These are phyloP conservation scores for Hypoxylon sp. DNA, from an alignment of 2,329 filamentous ascomycete species.

Conservation along the genomic window DNA sequence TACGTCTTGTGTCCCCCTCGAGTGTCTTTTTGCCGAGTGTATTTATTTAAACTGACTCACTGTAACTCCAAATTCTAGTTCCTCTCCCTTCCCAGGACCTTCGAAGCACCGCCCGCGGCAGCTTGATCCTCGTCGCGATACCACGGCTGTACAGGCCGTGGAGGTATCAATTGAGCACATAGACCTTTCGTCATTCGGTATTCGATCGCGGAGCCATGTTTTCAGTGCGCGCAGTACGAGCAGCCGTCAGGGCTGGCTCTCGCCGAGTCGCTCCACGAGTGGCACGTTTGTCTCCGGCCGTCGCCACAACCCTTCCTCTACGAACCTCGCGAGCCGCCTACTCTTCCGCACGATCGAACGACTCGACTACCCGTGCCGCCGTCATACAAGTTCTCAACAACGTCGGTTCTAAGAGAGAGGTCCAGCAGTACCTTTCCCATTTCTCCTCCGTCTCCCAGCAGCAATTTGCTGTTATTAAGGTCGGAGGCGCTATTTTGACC, in stretches of 20 bases:
- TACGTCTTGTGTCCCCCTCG: not conserved
- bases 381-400: slow-evolving; percentile 94
- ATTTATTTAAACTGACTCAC: slow-evolving; percentile 36
- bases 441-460: slow-evolving; percentile 97
- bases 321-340: slow-evolving; percentile 56
- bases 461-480: slow-evolving; percentile 98
- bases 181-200: slow-evolving; percentile 22
- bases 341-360: slow-evolving; percentile 52
- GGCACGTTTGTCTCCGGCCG: slow-evolving; percentile 43
- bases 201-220: slow-evolving; percentile 46
- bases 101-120: slow-evolving; percentile 37
- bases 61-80: slow-evolving; percentile 11
- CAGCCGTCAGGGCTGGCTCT: slow-evolving; percentile 52
- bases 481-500: slow-evolving; percentile 94
- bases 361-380: slow-evolving; percentile 80
- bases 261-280: slow-evolving; percentile 49
- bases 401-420: slow-evolving; percentile 95
- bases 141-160: slow-evolving; percentile 46
- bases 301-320: slow-evolving; percentile 31
- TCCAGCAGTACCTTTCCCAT: slow-evolving; percentile 96
- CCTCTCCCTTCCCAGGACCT: slow-evolving; percentile 35
- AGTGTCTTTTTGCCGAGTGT: slow-evolving; percentile 20
- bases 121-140: slow-evolving; percentile 42
- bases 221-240: slow-evolving; percentile 50
- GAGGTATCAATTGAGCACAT: slow-evolving; percentile 34